Percentiles rank a stretch among this genome's conserved stretches.
Evolutionary conservation across 2,329 filamentous ascomycete genomes (phyloP).

Genomic region (Pestalotiopsis fici): DNA sequence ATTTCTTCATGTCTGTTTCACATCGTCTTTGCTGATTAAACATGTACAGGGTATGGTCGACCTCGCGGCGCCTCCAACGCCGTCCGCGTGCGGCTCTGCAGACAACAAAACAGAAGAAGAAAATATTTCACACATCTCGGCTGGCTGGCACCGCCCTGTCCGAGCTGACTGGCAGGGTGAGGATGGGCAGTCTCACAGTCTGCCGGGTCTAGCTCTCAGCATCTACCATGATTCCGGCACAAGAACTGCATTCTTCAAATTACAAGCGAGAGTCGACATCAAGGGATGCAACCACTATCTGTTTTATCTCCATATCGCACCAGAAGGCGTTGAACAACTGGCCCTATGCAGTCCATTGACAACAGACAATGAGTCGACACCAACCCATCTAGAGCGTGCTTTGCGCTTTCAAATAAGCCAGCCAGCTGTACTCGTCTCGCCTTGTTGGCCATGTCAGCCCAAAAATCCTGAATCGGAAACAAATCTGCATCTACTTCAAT

Average conservation of each 20-base stretch:
- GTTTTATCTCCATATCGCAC: constrained; percentile 3
- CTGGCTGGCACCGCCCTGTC: constrained; percentile 1
- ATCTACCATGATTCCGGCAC: background rate
- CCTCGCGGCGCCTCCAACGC: background rate
- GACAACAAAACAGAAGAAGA: background rate
- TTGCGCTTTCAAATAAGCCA: background rate
- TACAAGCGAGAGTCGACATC: constrained; percentile 1
- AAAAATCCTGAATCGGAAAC: background rate
- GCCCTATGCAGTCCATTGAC: background rate
- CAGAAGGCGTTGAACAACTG: background rate
- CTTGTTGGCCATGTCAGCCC: background rate
- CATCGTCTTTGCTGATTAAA: background rate
- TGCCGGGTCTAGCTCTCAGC: constrained; percentile 3
- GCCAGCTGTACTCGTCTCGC: background rate
- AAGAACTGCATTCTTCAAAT: background rate
- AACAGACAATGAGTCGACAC: background rate
- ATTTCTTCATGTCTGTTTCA: background rate
- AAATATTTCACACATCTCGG: background rate
- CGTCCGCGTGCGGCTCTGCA: background rate
- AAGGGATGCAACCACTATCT: constrained; percentile 8
- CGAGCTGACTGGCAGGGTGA: background rate
- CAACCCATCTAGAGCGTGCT: background rate
- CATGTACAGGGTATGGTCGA: constrained; percentile 5
- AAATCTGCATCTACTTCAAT: background rate
- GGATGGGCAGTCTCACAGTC: background rate